Evolutionary conservation across 345 rosid species (phyloP).

Genomic region (Citrus inodora): DNA sequence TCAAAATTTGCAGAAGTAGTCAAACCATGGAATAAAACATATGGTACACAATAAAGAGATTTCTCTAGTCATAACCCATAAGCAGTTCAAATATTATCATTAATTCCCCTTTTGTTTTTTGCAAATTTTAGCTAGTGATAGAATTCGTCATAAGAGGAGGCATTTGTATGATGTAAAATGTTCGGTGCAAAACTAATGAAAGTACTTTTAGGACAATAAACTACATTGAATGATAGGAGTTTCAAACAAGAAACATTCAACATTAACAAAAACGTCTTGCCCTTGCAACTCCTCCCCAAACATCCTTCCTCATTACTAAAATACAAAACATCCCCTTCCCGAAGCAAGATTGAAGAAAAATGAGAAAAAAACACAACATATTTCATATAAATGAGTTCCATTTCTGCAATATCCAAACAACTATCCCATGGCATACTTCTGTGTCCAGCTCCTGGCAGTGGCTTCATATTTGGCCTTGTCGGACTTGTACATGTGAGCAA

Average conservation of each 20-base stretch:
- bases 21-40: no score
- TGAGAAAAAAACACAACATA: not conserved
- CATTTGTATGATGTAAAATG: no score
- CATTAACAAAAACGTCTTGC: not conserved
- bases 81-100: no score
- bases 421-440: slow-evolving; percentile 45
- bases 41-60: no score
- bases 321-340: not conserved
- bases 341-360: not conserved
- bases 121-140: no score
- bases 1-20: no score
- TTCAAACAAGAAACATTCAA: slow-evolving; percentile 5
- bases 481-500: slow-evolving; percentile 46
- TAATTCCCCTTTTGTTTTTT: no score
- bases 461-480: slow-evolving; percentile 38
- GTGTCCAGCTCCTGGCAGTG: slow-evolving; percentile 45
- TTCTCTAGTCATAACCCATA: no score
- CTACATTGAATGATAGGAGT: not conserved
- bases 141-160: no score
- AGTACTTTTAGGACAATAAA: not conserved
- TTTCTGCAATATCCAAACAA: not conserved
- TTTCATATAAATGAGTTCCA: not conserved
- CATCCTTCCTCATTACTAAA: not conserved
- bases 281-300: not conserved
- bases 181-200: no score